Evolutionary conservation across 768 basidiomycete species (phyloP), one percentile per base, ranked within the genome.

Genomic region (Amyloporia xantha): DNA sequence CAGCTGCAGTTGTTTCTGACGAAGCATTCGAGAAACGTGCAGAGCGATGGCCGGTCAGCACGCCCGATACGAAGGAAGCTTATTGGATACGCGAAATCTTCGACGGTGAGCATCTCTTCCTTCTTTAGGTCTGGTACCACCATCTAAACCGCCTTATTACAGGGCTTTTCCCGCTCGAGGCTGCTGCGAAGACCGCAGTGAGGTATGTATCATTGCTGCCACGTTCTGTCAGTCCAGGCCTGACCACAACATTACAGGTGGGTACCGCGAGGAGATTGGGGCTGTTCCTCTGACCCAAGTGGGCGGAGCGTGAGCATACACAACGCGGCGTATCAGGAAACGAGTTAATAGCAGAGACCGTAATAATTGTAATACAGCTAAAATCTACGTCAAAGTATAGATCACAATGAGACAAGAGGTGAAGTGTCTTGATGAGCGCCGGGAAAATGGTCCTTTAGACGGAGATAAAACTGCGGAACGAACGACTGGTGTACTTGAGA

Each of bases 191-290:
- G 53, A 99, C 96, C 10, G 92, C 93, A 33, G 94, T 98, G 39
- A 78, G 94, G 82, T 91, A 63, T 50, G 81, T 51, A 50, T 38
- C 19, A 25, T 41, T 30, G 20, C 20, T 52, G 28, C 42, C 51
- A 20, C 33, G 39, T 48, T 35, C 43, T 15, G 10, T 41, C 21
- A 3, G 3, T 48, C 15, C 39, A 17, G 12, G 23, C 21, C 11
- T 35, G 41, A 38, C 28, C 24, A 33, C 30, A 40, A 3, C n/a
- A 57, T 54, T 53, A 44, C 64, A 87, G 87, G 54, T 94, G 91
- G 93, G 86, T 93, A 66, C 93, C 93, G 41, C 84, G 91, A 59
- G 87, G 84, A 48, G 95, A 97, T 66, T 99, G 95, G 95, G 95
- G 95, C 48, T 96, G 95, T 62, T 75, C 89, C 2, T 70, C 90